Base-by-base conservation (phyloP, 2,329 filamentous ascomycete genomes). In the Ophiostoma himal-ulmi region DNA sequence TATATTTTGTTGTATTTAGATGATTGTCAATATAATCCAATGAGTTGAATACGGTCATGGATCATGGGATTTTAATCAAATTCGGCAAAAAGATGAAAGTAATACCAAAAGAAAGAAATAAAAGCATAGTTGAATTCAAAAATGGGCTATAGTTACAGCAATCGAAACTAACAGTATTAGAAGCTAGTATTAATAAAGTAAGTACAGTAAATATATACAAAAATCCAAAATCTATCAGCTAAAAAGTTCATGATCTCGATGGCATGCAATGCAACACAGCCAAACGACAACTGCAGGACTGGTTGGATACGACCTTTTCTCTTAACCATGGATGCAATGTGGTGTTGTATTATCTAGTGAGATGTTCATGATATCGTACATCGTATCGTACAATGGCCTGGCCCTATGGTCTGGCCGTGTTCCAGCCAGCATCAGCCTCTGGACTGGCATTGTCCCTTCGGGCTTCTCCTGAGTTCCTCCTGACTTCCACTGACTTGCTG, bases 261-360 rank as follows among this genome's bases (percentile, higher is more conserved):
- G 22, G 11, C 30, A 62, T 62, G 57, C 57, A n/a, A 64, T 64
- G 60, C 60, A 64, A 64, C 34, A 5, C 60, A 30, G 26, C 57
- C 22, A 20, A 20, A 34, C 30, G 60, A 22, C 60, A 17, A 5
- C 57, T 62, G 57, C 57, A 62, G 57, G 13, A 26, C 8, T 52
- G n/a, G n/a, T 22, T 22, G 11, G 5, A 54, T 54, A 11, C 10
- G n/a, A 22, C 52, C 5, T n/a, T 17, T 22, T 52, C 14, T 30
- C 30, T 30, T 30, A 30, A 30, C 4, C 30, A 30, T 3, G 30
- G 1, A 22, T 60, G 54, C 54, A 39, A 39, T 39, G 37, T 30
- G 13, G 44, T 17, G 20, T 48, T 48, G 44, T 48, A 17, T 8
- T 60, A 22, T 62, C 10, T 36, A 26, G 4, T 22, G 54, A 26